Evolutionary conservation across 1,284 basidiomycete species (phyloP), one percentile per base, ranked within the genome.

Genomic region (Stereum hirsutum): DNA sequence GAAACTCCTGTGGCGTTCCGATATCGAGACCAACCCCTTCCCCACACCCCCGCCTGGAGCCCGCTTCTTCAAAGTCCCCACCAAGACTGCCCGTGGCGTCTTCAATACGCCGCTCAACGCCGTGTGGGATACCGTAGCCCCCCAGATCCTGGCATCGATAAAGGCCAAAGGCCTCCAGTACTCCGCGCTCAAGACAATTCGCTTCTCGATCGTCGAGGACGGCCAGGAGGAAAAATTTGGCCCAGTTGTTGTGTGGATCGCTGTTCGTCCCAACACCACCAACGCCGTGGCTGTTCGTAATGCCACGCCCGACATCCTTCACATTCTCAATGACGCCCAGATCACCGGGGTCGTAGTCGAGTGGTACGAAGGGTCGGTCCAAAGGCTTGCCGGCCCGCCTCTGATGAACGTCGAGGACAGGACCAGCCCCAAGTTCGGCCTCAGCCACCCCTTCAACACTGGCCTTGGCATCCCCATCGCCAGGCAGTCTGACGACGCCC

Each of bases 201-300:
- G 61, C 42, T 67, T 66, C 59, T 56, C 51, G 27, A 62, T 52
- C 49, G 39, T 46, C 47, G 57, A 59, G 39, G 55, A 60, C 40
- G 58, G 45, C 49, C 48, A 53, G 47, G 47, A 57, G 30, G 55
- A 56, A 26, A 55, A 45, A 40, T 44, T 55, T 17, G 57, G 64
- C 43, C 64, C 62, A 3, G 42, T 63, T 47, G 59, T 63, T 11
- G 42, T 66, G 6, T 68, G 66, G 64, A 66, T 68, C 44, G 56
- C 58, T 3, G 52, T 59, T 50, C 58, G 24, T 53, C 64, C 63
- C 52, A 54, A 54, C 44, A 59, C 61, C 51, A 61, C 61, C 52
- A 58, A 37, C 46, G 55, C 63, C 49, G 46, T 21, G 46, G 54
- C 44, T 39, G 56, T 54, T 49, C 57, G 54, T 42, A 57, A 64